Base-by-base conservation (phyloP, 2,329 filamentous ascomycete genomes). In the Neofusicoccum kwambonambiense region DNA sequence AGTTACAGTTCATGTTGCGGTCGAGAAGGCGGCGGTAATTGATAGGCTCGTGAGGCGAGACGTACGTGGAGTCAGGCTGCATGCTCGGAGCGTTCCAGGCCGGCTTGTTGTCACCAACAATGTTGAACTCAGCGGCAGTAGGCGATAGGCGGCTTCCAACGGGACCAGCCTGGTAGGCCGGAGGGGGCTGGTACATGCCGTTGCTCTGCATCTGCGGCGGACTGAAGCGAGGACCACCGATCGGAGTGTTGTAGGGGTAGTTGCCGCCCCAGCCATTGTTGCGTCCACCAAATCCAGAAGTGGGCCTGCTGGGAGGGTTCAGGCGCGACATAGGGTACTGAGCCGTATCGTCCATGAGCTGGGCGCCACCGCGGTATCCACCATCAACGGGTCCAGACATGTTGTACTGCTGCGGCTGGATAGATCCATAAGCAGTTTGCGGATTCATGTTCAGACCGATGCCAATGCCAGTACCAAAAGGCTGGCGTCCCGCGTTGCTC, bases 1-100 rank as follows among this genome's bases (percentile, higher is more conserved):
- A 99, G 81, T 99, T 96, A 80, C 94, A 98, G 73, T 91, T 96
- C 78, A 96, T 92, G 75, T 94, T 97, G 74, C 93, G 93, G 74
- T 99, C 95, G 52, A 98, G 87, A 44, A 99, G 86, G 64, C 93
- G 93, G 67, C 95, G 93, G 74, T 98, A 99, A 79, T 99, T 98
- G 72, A 98, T 86, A 11, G 94, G 95, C 78, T 99, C 95, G 6
- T 91, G 90, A 3, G 93, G 90, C 11, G 91, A 89, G 34, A 97
- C 81, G 75, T 96, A 97, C 0, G 91, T 95, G 31, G 71, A 57
- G 39, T 70, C 70, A 31, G 68, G 65, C 50, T 76, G 34, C 11
- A 58, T 52, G 37, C 49, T 39, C 19, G 62, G 51, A 5, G 19
- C 62, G 1, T 41, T n/a, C 62, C 62, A 64, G 27, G 42, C 37